Percentiles rank a stretch among this genome's conserved stretches.
Evolutionary conservation across 139 green algal genomes (phyloP).

Genomic region (Chlorella ohadii): DNA sequence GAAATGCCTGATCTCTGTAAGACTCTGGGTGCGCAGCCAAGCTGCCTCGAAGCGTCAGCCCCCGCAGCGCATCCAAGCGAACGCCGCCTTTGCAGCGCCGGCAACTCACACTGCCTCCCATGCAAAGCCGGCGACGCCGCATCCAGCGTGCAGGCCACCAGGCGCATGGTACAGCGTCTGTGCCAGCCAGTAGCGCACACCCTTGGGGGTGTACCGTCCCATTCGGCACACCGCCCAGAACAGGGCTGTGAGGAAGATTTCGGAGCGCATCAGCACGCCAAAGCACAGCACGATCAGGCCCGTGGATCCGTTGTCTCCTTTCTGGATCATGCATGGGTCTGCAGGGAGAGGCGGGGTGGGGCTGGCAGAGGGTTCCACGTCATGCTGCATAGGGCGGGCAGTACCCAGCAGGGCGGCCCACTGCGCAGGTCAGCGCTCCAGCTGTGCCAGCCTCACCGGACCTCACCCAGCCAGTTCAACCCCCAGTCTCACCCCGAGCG

Average conservation of each 20-base stretch:
- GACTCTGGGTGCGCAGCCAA: neutral
- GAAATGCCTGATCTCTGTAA: no score
- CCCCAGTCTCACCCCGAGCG: neutral
- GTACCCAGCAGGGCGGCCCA: no score
- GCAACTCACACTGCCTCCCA: neutral
- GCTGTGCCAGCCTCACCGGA: no score
- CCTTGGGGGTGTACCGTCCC: neutral
- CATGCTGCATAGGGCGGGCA: no score
- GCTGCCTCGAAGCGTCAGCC: neutral
- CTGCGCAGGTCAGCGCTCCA: no score
- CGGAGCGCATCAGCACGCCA: slow-evolving; percentile 2
- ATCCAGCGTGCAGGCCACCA: slow-evolving; percentile 7
- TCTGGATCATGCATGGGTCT: neutral
- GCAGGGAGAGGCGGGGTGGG: neutral
- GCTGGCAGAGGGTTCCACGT: neutral
- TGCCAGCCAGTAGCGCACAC: slow-evolving; percentile 6
- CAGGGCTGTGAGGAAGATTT: neutral
- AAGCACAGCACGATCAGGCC: neutral
- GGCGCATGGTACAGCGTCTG: neutral
- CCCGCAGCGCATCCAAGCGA: neutral
- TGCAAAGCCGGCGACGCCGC: neutral
- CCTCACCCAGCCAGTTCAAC: neutral
- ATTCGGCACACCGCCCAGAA: neutral
- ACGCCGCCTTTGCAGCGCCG: neutral
- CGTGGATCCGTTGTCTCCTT: neutral